phyloP scores from a whole-genome alignment of 2,329 filamentous ascomycete species.

The Davidsoniella neocaledoniae region DNA sequence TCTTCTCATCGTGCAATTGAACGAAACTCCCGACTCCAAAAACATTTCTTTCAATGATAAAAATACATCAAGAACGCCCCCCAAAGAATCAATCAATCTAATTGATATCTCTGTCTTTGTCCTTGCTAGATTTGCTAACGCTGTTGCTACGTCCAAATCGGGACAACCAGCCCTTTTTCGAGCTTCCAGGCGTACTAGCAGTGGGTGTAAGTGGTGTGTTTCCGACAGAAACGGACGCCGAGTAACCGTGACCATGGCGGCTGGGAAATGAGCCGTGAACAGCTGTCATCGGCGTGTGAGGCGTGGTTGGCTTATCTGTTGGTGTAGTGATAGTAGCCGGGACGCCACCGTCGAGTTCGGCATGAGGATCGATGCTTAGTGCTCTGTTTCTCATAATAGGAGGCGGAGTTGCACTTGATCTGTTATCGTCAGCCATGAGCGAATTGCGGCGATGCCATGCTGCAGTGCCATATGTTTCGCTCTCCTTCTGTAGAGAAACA shows the following conservation, averaged over 20 bases:
- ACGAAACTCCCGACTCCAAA: background rate
- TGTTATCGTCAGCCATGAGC: conserved; percentile 21
- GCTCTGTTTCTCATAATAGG: conserved; percentile 33
- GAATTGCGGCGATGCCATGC: conserved; percentile 23
- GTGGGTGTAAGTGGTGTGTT: conserved; percentile 3
- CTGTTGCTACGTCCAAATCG: conserved; percentile 12
- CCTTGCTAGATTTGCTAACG: conserved; percentile 2
- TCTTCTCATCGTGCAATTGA: background rate
- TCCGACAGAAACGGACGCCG: conserved; percentile 4
- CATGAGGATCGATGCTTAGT: conserved; percentile 8
- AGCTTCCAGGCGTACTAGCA: conserved; percentile 2
- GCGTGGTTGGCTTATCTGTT: background rate
- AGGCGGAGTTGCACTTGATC: conserved; percentile 35
- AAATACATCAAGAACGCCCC: background rate
- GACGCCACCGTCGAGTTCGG: background rate
- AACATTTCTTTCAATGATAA: conserved; percentile 3
- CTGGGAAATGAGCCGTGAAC: conserved; percentile 3
- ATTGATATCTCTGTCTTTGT: background rate
- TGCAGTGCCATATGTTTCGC: conserved; percentile 22
- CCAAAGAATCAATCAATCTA: background rate
- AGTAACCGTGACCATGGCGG: conserved; percentile 4
- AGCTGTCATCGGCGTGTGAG: conserved; percentile 5
- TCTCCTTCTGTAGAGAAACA: conserved; percentile 12
- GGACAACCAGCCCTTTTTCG: conserved; percentile 11
- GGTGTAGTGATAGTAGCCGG: background rate